Conservation (phyloP, 257 asterid genomes). For the Oldenlandia corymbosa region DNA sequence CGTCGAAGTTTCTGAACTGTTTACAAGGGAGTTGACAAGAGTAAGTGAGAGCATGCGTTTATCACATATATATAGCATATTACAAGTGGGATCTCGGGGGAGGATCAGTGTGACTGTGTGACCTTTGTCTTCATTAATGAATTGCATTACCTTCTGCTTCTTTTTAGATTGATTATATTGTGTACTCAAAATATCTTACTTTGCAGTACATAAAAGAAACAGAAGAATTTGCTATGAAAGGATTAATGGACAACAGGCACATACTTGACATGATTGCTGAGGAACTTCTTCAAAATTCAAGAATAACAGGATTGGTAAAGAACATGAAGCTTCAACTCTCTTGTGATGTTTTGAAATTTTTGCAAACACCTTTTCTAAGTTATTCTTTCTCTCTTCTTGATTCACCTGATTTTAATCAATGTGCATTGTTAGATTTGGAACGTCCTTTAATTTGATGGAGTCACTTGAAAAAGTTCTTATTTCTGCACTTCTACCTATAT, state of each 20-base stretch:
- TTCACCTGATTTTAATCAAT: neutral
- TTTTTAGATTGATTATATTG: neutral
- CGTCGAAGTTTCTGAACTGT: slow-evolving; percentile 90
- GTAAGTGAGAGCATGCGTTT: slow-evolving; percentile 31
- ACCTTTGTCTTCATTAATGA: slow-evolving; percentile 16
- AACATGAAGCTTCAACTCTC: slow-evolving; percentile 9
- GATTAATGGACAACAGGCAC: slow-evolving; percentile 72
- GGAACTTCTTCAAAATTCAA: slow-evolving; percentile 60
- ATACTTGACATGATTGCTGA: slow-evolving; percentile 61
- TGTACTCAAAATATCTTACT: slow-evolving; percentile 1
- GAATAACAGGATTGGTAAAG: slow-evolving; percentile 90
- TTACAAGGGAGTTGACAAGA: slow-evolving; percentile 85
- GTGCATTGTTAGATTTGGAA: too few species aligned
- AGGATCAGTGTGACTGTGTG: neutral
- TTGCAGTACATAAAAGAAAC: slow-evolving; percentile 89
- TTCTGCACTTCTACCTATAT: neutral
- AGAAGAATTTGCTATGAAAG: slow-evolving; percentile 91
- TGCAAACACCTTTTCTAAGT: neutral
- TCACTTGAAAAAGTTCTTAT: neutral
- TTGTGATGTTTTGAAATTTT: neutral
- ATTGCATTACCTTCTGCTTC: slow-evolving; percentile 10
- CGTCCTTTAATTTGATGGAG: too few species aligned
- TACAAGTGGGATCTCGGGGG: too few species aligned
- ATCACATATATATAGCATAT: neutral
- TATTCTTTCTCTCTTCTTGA: neutral